phyloP scores from a whole-genome alignment of 768 basidiomycete genomes.

The Lentinula edodes region DNA sequence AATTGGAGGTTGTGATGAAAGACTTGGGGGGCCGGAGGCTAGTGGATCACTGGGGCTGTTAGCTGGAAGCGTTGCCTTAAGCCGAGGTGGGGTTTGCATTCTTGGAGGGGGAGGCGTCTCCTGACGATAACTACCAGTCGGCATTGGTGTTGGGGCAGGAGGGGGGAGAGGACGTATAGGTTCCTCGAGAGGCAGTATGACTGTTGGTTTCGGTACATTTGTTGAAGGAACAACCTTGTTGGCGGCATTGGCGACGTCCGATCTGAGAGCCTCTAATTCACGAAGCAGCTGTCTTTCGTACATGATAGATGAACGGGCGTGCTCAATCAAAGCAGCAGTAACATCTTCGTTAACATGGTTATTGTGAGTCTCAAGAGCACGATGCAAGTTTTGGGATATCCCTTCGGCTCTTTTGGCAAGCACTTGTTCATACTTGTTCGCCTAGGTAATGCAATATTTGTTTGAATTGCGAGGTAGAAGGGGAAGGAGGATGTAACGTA shows the following conservation, averaged over 20 bases:
- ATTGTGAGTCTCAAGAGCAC: conserved; percentile 79
- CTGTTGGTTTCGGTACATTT: conserved; percentile 53
- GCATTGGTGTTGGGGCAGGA: conserved; percentile 12
- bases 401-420: conserved; percentile 84
- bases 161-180: conserved; percentile 27
- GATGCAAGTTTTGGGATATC: conserved; percentile 91
- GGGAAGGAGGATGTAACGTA: conserved; percentile 21
- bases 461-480: neutral
- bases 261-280: conserved; percentile 80
- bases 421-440: conserved; percentile 82
- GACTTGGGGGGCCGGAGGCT: neutral
- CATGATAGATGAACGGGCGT: conserved; percentile 86
- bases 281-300: conserved; percentile 86
- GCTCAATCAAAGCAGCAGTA: conserved; percentile 84
- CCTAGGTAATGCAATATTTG: conserved; percentile 39
- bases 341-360: conserved; percentile 88
- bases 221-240: conserved; percentile 50
- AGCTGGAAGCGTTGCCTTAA: neutral
- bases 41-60: conserved; percentile 8
- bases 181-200: conserved; percentile 64
- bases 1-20: conserved; percentile 6
- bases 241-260: conserved; percentile 66
- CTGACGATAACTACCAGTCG: conserved; percentile 12
- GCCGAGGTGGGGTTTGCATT: conserved; percentile 2
- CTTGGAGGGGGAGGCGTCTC: conserved; percentile 6